These are phyloP conservation scores for Podila epigama DNA, from an alignment of 192 early-diverging fungal species.

Conservation along the genomic window DNA sequence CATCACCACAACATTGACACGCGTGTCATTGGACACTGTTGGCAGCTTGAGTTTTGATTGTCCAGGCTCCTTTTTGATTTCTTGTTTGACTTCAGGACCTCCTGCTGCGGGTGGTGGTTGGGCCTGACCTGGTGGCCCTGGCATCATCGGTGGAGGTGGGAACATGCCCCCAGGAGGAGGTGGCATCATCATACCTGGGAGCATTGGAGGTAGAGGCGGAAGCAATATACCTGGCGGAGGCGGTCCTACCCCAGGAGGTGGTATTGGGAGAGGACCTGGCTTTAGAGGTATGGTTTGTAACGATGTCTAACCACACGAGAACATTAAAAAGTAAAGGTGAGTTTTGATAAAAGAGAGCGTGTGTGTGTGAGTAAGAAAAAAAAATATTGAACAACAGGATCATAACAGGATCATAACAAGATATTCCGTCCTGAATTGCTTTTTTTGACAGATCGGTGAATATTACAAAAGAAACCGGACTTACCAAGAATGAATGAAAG, in stretches of 20 bases:
- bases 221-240: slow-evolving; percentile 41
- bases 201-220: slow-evolving; percentile 16
- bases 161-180: slow-evolving; percentile 9
- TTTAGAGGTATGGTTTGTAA: slow-evolving; percentile 28
- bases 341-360: not conserved
- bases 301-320: slow-evolving; percentile 37
- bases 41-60: slow-evolving; percentile 33
- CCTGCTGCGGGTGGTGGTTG: not conserved
- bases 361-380: not conserved
- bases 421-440: too few species aligned
- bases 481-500: slow-evolving; percentile 46
- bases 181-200: slow-evolving; percentile 35
- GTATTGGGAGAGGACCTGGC: slow-evolving; percentile 32
- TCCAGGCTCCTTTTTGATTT: slow-evolving; percentile 26
- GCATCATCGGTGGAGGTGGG: slow-evolving; percentile 17
- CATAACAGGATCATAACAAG: too few species aligned
- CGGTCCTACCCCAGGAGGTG: slow-evolving; percentile 42
- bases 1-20: slow-evolving; percentile 19
- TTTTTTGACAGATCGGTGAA: not conserved
- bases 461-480: not conserved
- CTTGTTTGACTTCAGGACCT: slow-evolving; percentile 5
- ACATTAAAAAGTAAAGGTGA: not conserved
- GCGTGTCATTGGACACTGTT: slow-evolving; percentile 12
- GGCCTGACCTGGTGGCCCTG: slow-evolving; percentile 7
- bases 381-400: not conserved